Base-by-base conservation (phyloP, 352 stramenopile genomes). In the Phytophthora syringae region DNA sequence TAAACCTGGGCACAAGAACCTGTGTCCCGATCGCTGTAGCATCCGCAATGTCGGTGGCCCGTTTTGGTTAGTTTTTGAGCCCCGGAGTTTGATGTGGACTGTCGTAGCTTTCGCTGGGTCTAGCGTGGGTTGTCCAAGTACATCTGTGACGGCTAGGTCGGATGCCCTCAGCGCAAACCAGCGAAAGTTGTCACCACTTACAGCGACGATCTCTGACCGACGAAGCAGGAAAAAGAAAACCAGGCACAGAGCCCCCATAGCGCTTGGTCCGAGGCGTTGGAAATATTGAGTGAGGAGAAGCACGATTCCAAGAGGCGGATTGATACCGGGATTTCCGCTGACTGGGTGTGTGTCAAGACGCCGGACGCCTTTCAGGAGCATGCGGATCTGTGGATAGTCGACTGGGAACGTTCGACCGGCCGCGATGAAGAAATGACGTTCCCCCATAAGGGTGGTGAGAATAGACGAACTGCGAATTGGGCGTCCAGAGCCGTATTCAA, bases 221-320 rank as follows among this genome's bases (percentile, higher is more conserved):
- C 30, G 45, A 24, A 62, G 16, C 25, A 54, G 32, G 54, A 62
- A 54, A 28, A 62, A 48, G 54, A 52, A 52, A n/a, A 40, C 52
- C 42, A 60, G 18, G 45, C 40, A 60, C 42, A 45, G 52, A 22
- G 40, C 28, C 40, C 52, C 28, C 52, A 52, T 6, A 60, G 27
- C 7, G 40, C 27, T 52, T 52, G n/a, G n/a, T n/a, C n/a, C 27
- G 40, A 44, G 16, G 40, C 34, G 30, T 30, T 11, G n/a, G 39
- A 39, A 42, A 52, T 20, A 28, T 36, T 36, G 32, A 53, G 28
- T 21, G 24, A 9, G 30, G 15, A n/a, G 42, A 45, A 30, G 40
- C 52, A 60, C 12, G 40, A 32, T 27, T 52, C 40, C 18, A 52
- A n/a, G n/a, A 60, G 52, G n/a, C 6, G 10, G 39, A 60, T 32